phyloP scores from a whole-genome alignment of 1,139 yeast species.

The Suhomyces terraborum region DNA sequence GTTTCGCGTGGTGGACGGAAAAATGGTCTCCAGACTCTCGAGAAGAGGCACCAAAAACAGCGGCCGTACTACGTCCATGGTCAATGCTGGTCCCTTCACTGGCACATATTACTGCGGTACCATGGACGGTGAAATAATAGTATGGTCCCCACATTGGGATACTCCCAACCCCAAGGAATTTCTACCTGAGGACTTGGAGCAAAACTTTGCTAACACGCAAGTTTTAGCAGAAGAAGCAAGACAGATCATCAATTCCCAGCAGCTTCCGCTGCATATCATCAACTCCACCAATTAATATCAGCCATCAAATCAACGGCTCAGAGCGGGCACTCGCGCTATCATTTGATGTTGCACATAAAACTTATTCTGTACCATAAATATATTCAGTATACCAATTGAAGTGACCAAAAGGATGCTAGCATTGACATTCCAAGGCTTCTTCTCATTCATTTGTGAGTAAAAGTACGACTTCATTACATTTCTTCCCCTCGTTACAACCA shows the following conservation, averaged over 20 bases:
- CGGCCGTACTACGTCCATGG: conserved; percentile 54
- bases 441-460: no score
- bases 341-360: no score
- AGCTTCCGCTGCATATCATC: no score
- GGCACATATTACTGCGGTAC: conserved; percentile 55
- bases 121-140: conserved; percentile 56
- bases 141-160: conserved; percentile 49
- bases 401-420: no score
- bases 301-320: no score
- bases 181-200: conserved; percentile 8
- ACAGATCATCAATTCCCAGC: conserved; percentile 10
- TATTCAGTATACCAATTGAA: no score
- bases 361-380: no score
- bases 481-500: no score
- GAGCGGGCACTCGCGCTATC: no score
- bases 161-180: conserved; percentile 17
- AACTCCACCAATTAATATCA: no score
- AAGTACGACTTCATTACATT: no score
- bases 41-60: conserved; percentile 36
- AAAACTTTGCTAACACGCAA: not conserved
- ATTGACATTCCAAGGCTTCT: no score
- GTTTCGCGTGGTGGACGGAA: conserved; percentile 65
- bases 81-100: conserved; percentile 46
- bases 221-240: conserved; percentile 15
- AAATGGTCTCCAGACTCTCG: conserved; percentile 52